Evolutionary conservation across 2,329 filamentous ascomycete genomes (phyloP).

Genomic region (Cordyceps militaris): DNA sequence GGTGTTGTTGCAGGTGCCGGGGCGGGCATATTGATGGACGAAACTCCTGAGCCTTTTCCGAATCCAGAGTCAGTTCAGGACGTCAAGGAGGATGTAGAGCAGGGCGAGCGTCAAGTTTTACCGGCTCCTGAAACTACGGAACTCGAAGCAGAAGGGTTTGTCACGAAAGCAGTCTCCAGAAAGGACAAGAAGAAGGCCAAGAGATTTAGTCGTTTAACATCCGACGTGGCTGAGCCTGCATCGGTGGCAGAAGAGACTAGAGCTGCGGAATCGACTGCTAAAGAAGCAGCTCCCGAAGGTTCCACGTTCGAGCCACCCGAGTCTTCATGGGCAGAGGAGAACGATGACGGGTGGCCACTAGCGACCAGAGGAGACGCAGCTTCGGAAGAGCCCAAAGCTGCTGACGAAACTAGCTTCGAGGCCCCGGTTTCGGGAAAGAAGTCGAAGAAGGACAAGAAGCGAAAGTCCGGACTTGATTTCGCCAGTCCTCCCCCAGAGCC

Average conservation of each 20-base stretch:
- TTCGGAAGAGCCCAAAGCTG: background rate
- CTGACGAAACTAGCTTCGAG: slow-evolving; percentile 11
- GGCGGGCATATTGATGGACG: background rate
- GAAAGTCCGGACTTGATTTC: slow-evolving; percentile 16
- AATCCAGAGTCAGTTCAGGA: background rate
- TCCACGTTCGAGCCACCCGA: background rate
- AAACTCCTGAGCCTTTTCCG: background rate
- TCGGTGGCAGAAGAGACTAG: background rate
- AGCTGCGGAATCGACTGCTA: background rate
- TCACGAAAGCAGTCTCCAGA: slow-evolving; percentile 22
- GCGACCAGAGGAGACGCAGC: background rate
- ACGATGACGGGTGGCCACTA: background rate
- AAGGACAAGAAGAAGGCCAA: slow-evolving; percentile 32
- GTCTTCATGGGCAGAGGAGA: slow-evolving; percentile 17
- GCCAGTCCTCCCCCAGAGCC: slow-evolving; percentile 10
- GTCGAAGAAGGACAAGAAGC: slow-evolving; percentile 31
- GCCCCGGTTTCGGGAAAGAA: slow-evolving; percentile 22
- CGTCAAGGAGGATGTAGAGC: background rate
- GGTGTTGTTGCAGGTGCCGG: background rate
- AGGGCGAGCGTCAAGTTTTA: background rate
- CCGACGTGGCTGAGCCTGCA: slow-evolving; percentile 5
- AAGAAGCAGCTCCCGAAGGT: slow-evolving; percentile 1
- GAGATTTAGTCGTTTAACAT: slow-evolving; percentile 20
- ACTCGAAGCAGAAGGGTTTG: background rate
- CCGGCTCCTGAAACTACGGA: background rate